Evolutionary conservation across 2,329 filamentous ascomycete genomes (phyloP), one percentile per base, ranked within the genome.

Genomic region (Talaromyces sp.): DNA sequence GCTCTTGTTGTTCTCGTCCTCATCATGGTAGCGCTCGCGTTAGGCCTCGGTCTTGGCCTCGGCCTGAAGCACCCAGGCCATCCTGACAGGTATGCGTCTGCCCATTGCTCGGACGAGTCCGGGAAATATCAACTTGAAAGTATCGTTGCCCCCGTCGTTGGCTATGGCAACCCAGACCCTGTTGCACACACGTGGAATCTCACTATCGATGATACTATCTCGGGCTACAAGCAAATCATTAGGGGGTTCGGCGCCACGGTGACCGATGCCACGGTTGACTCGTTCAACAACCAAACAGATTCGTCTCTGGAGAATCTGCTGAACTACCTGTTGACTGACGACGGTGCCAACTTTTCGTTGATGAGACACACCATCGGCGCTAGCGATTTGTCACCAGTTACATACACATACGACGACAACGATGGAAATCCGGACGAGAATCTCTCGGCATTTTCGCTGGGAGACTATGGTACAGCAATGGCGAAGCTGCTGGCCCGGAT

Each of bases 311-410:
- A 73, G 29, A 62, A 67, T 31, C 65, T 76, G 10, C 67, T 77
- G 43, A 62, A 72, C 52, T 68, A 73, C 29, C 62, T 77, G 2
- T 72, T 77, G 59, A 73, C 71, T 2, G 62, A 67, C 11, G 61
- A 63, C 9, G 75, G 75, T 7, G 74, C 73, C 24, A 70, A 71
- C 46, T 74, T 77, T 60, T 65, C 70, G 26, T 66, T 77, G 59
- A 76, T 77, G 73, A 68, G 75, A 11, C 75, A 77, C 58, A 76
- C 75, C 2, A 75, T 77, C 49, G 75, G 73, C 17, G 69, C 72
- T 1, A 71, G 68, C 10, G 75, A 77, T 64, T 63, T 77, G 10
- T 73, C 71, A 4, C 68, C 67, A 8, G 65, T 66, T 4, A 67
- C 70, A 24, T 77, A 77, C 64, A 71, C 71, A 9, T 76, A 75